Evolutionary conservation across 495 filamentous ascomycete species (phyloP).

Genomic region (Immersiella caudata): DNA sequence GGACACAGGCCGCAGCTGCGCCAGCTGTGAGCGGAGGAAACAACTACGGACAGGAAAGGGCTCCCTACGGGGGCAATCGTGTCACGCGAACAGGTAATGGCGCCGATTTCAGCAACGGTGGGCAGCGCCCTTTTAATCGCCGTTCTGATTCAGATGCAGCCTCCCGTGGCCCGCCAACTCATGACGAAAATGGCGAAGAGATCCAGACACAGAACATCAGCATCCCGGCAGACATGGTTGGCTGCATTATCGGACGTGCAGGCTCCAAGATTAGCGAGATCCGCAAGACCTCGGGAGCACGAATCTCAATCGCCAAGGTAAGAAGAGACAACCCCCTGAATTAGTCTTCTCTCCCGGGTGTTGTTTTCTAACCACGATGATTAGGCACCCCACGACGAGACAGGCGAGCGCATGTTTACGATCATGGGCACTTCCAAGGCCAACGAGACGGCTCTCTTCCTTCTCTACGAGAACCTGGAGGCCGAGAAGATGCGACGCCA

Average conservation of each 20-base stretch:
- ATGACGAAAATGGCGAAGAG: conserved; percentile 95
- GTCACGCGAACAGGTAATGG: conserved; percentile 95
- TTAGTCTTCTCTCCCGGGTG: neutral
- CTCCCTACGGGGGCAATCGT: conserved; percentile 65
- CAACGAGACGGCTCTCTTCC: conserved; percentile 93
- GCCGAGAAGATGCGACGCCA: conserved; percentile 96
- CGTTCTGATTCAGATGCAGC: conserved; percentile 80
- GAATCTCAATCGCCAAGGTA: conserved; percentile 95
- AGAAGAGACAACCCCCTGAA: conserved; percentile 9
- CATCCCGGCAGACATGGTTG: conserved; percentile 99
- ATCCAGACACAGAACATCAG: conserved; percentile 99
- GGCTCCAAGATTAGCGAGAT: conserved; percentile 98
- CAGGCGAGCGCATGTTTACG: conserved; percentile 98
- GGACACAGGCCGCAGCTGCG: conserved; percentile 66
- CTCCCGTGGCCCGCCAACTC: conserved; percentile 72
- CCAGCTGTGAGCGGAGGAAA: conserved; percentile 40
- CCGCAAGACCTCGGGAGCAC: conserved; percentile 89
- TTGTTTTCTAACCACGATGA: neutral
- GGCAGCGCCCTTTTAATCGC: conserved; percentile 65
- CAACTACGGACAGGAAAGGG: conserved; percentile 42
- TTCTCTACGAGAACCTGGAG: conserved; percentile 98
- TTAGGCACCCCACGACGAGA: conserved; percentile 88
- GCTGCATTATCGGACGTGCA: conserved; percentile 94
- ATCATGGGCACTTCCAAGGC: conserved; percentile 91
- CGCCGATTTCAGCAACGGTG: conserved; percentile 90